These are phyloP conservation scores for Umbelopsis sp. DNA, from an alignment of 192 early-diverging fungal genomes.

Conservation along the genomic window DNA sequence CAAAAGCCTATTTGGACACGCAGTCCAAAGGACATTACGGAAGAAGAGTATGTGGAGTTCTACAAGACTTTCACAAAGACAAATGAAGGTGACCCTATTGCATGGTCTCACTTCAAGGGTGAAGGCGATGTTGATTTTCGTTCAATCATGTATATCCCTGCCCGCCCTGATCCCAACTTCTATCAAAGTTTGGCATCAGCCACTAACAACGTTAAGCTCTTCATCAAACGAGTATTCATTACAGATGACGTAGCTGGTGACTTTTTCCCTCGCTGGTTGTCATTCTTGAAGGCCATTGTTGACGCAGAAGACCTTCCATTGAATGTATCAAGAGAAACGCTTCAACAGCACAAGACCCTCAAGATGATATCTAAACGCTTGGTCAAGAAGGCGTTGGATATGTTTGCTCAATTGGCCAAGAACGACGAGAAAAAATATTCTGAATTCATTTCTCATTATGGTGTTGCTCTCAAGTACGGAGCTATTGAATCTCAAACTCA, in stretches of 20 bases:
- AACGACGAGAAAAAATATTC: constrained; percentile 66
- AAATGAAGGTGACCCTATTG: constrained; percentile 64
- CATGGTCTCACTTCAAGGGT: constrained; percentile 88
- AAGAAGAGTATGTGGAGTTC: constrained; percentile 88
- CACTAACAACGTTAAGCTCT: constrained; percentile 80
- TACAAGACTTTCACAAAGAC: constrained; percentile 82
- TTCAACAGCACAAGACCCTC: constrained; percentile 86
- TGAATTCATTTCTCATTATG: constrained; percentile 76
- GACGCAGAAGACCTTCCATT: constrained; percentile 98
- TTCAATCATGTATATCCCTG: constrained; percentile 85
- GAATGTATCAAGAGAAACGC: constrained; percentile 96
- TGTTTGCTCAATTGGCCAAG: constrained; percentile 72
- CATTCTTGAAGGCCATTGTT: constrained; percentile 92
- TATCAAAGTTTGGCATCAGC: constrained; percentile 55
- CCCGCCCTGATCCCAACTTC: constrained; percentile 57
- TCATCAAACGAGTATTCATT: constrained; percentile 96
- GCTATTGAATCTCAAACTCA: constrained; percentile 81
- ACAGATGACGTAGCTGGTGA: constrained; percentile 83
- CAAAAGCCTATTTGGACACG: constrained; percentile 96
- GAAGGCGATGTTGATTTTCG: constrained; percentile 94
- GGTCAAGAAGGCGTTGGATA: constrained; percentile 87
- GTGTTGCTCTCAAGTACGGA: constrained; percentile 82
- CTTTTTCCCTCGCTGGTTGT: constrained; percentile 89
- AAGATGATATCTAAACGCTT: constrained; percentile 85
- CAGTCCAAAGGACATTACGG: constrained; percentile 71